Evolutionary conservation across 106 monocot genomes (phyloP).

Genomic region (Dioscorea alata): DNA sequence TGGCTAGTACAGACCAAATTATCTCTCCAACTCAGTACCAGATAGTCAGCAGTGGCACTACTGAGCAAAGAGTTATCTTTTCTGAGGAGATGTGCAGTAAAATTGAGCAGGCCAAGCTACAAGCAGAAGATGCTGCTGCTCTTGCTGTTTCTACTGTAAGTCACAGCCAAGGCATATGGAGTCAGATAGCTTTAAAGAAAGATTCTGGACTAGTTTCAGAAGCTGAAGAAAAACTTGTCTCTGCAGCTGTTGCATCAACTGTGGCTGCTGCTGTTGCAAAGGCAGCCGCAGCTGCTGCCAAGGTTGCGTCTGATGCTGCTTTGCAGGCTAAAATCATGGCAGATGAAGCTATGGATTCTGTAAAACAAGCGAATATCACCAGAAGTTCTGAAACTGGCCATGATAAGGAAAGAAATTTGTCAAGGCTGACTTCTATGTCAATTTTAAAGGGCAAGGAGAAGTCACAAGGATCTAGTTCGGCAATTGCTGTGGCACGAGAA

Average conservation of each 20-base stretch:
- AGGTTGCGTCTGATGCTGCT: conserved; percentile 82
- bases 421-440: conserved; percentile 35
- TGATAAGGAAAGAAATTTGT: conserved; percentile 28
- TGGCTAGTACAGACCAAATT: conserved; percentile 13
- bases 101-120: conserved; percentile 71
- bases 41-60: conserved; percentile 16
- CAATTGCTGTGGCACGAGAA: conserved; percentile 67
- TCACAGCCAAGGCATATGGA: conserved; percentile 75
- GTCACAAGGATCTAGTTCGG: conserved; percentile 34
- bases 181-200: conserved; percentile 39
- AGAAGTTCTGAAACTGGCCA: conserved; percentile 12
- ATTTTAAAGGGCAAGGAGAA: conserved; percentile 50
- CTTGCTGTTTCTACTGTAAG: conserved; percentile 60
- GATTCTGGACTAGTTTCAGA: conserved; percentile 40
- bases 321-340: conserved; percentile 89
- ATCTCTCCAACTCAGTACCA: conserved; percentile 34
- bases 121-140: conserved; percentile 82
- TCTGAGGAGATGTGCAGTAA: conserved; percentile 55
- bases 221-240: conserved; percentile 66
- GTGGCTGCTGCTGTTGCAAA: conserved; percentile 88
- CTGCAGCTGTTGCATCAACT: conserved; percentile 74
- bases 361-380: conserved; percentile 9
- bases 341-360: conserved; percentile 51
- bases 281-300: conserved; percentile 89
- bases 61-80: conserved; percentile 39